Percentiles rank a stretch among this genome's conserved stretches.
Evolutionary conservation across 805 yeast genomes (phyloP).

Genomic region (Yarrowia sp.): DNA sequence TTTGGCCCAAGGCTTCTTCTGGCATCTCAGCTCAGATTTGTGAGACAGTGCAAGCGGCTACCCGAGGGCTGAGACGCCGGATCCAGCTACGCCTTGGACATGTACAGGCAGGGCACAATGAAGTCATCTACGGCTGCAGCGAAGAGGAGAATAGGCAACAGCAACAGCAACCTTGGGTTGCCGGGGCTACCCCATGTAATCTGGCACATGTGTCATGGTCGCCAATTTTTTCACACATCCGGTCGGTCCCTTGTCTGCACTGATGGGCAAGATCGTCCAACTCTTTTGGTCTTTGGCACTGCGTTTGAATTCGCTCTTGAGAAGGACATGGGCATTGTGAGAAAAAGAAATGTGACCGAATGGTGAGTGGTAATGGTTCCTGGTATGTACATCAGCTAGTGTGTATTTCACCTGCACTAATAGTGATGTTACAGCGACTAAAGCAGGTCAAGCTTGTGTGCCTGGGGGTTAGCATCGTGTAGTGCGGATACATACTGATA

Average conservation of each 20-base stretch:
- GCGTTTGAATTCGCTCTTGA: background rate
- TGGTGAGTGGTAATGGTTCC: background rate
- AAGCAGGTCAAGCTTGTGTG: too few species aligned
- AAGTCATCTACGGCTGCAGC: conserved; percentile 6
- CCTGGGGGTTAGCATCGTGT: too few species aligned
- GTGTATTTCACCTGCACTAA: too few species aligned
- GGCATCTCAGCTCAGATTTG: background rate
- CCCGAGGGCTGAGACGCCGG: background rate
- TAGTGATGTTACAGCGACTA: background rate
- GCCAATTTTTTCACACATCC: conserved; percentile 5
- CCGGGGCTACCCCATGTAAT: background rate
- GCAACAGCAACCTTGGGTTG: conserved; percentile 4
- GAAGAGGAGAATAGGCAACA: conserved; percentile 1
- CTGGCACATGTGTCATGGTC: conserved; percentile 1
- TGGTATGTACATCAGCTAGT: background rate
- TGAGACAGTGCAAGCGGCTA: conserved; percentile 23
- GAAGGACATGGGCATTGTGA: conserved; percentile 15
- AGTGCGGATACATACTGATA: too few species aligned
- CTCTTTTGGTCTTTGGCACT: conserved; percentile 1
- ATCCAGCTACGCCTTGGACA: background rate
- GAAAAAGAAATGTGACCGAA: background rate
- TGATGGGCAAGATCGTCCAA: conserved; percentile 11
- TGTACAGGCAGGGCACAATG: background rate
- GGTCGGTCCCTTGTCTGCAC: conserved; percentile 5
- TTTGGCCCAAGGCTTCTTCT: background rate